These are phyloP conservation scores for Eucalyptus paniculata DNA, from an alignment of 345 rosid species.

Conservation along the genomic window DNA sequence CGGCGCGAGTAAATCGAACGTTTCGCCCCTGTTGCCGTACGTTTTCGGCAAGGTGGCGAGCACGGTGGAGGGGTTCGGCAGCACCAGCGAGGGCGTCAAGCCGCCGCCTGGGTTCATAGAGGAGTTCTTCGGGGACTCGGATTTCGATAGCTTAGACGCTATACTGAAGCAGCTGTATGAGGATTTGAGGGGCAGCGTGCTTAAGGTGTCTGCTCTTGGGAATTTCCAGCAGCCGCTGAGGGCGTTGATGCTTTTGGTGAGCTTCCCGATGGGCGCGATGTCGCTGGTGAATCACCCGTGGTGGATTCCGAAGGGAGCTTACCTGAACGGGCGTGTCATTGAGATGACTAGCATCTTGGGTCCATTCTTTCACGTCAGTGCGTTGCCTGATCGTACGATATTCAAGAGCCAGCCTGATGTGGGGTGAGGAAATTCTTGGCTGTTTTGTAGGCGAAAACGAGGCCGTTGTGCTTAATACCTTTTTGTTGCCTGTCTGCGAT, in stretches of 20 bases:
- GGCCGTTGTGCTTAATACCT: background rate
- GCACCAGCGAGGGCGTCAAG: conserved; percentile 25
- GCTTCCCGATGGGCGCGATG: conserved; percentile 66
- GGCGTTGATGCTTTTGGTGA: conserved; percentile 63
- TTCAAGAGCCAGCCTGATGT: conserved; percentile 96
- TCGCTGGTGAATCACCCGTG: conserved; percentile 74
- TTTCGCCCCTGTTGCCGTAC: conserved; percentile 57
- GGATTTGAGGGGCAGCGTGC: conserved; percentile 79
- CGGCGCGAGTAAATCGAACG: conserved; percentile 7
- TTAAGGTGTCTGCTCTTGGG: conserved; percentile 73
- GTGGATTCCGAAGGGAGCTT: conserved; percentile 91
- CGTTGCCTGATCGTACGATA: conserved; percentile 65
- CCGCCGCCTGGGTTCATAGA: conserved; percentile 75
- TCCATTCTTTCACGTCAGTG: conserved; percentile 93
- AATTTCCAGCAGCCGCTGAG: conserved; percentile 84
- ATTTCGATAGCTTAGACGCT: conserved; percentile 73
- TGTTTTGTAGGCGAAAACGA: background rate
- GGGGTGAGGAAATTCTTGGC: conserved; percentile 49
- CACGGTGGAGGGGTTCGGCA: conserved; percentile 51
- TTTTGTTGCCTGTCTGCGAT: background rate
- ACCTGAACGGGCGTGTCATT: conserved; percentile 81
- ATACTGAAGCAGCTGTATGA: conserved; percentile 70
- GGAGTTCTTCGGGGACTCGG: conserved; percentile 72
- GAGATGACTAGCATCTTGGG: conserved; percentile 98
- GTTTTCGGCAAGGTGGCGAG: conserved; percentile 49